Base-by-base conservation (phyloP, 2,329 filamentous ascomycete species). In the Botryotinia narcissicola region DNA sequence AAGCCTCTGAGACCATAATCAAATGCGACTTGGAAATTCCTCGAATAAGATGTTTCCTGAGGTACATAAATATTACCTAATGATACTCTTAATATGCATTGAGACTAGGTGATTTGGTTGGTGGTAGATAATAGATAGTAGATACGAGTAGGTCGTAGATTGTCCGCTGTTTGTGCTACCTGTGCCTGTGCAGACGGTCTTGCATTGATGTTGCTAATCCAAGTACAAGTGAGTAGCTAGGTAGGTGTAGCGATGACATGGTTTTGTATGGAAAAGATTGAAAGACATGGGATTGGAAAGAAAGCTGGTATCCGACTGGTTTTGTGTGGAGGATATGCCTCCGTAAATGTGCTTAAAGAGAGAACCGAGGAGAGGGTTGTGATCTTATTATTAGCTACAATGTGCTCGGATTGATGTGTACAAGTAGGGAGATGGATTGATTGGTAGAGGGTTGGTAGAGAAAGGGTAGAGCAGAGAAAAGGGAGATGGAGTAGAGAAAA, bases 231-330 rank as follows among this genome's bases (percentile, higher is more conserved):
- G 25, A n/a, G 25, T 32, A 40, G 10, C 22, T 61, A 16, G 20
- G 48, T n/a, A 44, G 25, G 57, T 59, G 51, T 62, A 62, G 60
- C 51, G n/a, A 57, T 57, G 60, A 62, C 60, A 62, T 62, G 60
- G 60, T 62, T 40, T 62, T 62, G 25, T 40, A 9, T 40, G 59
- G 25, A 61, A 9, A 14, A 57, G 51, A 57, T 29, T n/a, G 25
- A 18, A 18, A 57, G 37, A 61, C 37, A 42, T 62, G 35, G 60
- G 35, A 62, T 40, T 37, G 60, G 37, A 22, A 40, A 14, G 9
- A 62, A n/a, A 40, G 60, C 35, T n/a, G 9, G 7, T 40, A 40
- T 40, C 60, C 60, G 60, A 62, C 35, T 62, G 60, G 60, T 40
- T 25, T 62, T 37, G 7, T 25, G 37, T 40, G 60, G 22, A 40